A percentile compares a stretch with the other conserved stretches of the same genome.
Conservation (phyloP, 1,284 basidiomycete genomes). For the Ustilago hordei region DNA sequence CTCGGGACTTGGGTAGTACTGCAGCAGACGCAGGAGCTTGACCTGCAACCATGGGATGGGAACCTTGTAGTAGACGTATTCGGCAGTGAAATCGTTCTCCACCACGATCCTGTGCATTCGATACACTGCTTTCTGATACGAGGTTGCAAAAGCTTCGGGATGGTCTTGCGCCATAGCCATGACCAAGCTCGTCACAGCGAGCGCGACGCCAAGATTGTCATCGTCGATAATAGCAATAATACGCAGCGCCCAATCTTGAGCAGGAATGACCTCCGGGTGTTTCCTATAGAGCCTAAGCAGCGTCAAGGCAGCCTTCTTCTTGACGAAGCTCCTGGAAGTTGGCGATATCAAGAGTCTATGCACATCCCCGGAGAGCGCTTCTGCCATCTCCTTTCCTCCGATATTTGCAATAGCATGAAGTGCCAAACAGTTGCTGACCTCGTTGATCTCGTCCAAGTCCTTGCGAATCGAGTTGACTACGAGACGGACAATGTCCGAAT, state of each 20-base stretch:
- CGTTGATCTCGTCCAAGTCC: slow-evolving; percentile 93
- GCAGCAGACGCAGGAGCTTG: slow-evolving; percentile 89
- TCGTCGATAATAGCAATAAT: slow-evolving; percentile 96
- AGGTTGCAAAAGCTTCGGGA: slow-evolving; percentile 86
- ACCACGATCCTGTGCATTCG: slow-evolving; percentile 87
- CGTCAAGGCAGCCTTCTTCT: slow-evolving; percentile 97
- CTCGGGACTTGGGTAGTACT: slow-evolving; percentile 94
- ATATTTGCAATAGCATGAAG: slow-evolving; percentile 98
- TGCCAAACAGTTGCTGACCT: slow-evolving; percentile 95
- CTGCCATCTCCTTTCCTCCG: slow-evolving; percentile 97
- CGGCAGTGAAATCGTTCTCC: slow-evolving; percentile 83
- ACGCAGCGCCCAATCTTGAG: slow-evolving; percentile 93
- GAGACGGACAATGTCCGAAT: slow-evolving; percentile 92
- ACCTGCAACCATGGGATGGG: slow-evolving; percentile 98
- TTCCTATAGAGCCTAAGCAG: slow-evolving; percentile 92
- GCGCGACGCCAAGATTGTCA: slow-evolving; percentile 86
- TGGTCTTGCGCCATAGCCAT: slow-evolving; percentile 94
- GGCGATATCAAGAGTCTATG: slow-evolving; percentile 95
- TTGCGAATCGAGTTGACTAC: slow-evolving; percentile 99
- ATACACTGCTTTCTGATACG: slow-evolving; percentile 93
- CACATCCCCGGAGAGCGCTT: slow-evolving; percentile 90
- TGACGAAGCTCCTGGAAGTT: slow-evolving; percentile 93
- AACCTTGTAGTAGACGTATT: slow-evolving; percentile 96
- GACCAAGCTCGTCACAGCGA: slow-evolving; percentile 93
- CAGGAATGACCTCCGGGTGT: slow-evolving; percentile 91